Conservation (phyloP, 371 early-diverging fungal species). For the Nematocida ausubeli region DNA sequence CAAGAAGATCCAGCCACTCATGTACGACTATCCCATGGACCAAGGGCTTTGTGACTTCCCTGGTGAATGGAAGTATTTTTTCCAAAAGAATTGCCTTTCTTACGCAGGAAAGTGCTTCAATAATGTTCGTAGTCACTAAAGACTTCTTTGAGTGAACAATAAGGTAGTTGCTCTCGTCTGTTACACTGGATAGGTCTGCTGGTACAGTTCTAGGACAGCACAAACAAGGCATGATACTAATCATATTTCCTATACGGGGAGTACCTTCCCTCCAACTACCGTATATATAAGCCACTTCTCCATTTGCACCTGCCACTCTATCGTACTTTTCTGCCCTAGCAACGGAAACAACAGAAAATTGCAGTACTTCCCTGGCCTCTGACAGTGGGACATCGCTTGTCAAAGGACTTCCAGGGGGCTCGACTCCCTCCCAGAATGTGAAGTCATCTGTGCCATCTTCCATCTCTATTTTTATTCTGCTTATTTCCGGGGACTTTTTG, state of each 20-base stretch:
- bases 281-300: conserved; percentile 9
- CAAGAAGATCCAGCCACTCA: conserved; percentile 38
- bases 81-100: conserved; percentile 25
- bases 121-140: neutral
- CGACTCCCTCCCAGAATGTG: conserved; percentile 18
- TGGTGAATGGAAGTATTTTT: neutral
- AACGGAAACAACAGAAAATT: conserved; percentile 5
- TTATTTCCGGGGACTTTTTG: neutral
- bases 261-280: conserved; percentile 20
- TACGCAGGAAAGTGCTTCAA: conserved; percentile 2
- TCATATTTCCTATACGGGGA: conserved; percentile 18
- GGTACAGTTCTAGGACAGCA: conserved; percentile 1
- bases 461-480: conserved; percentile 21
- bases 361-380: neutral
- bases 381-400: conserved; percentile 12
- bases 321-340: neutral
- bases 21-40: conserved; percentile 33
- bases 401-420: conserved; percentile 9
- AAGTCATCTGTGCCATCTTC: neutral
- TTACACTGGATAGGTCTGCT: neutral
- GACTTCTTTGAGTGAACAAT: conserved; percentile 39
- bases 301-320: neutral
- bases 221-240: conserved; percentile 30
- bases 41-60: neutral
- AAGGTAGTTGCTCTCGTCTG: conserved; percentile 27